Evolutionary conservation across 805 yeast genomes (phyloP).

Genomic region (Saccharomycopsis fermentans): DNA sequence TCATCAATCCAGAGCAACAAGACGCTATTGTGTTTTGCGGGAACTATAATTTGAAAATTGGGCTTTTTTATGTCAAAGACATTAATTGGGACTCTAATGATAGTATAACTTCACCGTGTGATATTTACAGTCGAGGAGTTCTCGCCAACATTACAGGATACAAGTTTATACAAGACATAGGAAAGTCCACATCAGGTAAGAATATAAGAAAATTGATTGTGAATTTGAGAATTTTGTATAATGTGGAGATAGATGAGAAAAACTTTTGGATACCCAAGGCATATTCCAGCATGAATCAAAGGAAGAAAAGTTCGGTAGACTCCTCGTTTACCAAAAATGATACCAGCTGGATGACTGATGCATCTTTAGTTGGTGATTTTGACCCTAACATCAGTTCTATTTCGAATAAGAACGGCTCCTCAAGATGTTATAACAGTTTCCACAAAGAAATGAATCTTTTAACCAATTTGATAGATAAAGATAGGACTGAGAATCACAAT

Average conservation of each 20-base stretch:
- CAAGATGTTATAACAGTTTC: neutral
- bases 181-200: neutral
- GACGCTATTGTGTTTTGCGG: slow-evolving; percentile 16
- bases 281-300: neutral
- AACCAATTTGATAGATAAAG: neutral
- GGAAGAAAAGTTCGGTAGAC: neutral
- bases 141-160: slow-evolving; percentile 4
- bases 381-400: neutral
- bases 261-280: neutral
- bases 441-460: neutral
- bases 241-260: neutral
- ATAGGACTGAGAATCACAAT: neutral
- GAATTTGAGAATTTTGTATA: neutral
- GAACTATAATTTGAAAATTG: slow-evolving; percentile 10
- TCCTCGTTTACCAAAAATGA: neutral
- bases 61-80: slow-evolving; percentile 14
- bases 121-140: slow-evolving; percentile 15
- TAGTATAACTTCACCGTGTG: slow-evolving; percentile 7
- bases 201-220: neutral
- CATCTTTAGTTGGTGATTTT: neutral
- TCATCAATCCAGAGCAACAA: slow-evolving; percentile 16
- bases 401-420: neutral
- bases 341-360: neutral
- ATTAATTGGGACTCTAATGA: slow-evolving; percentile 10
- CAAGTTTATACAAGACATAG: neutral